Base-by-base conservation (phyloP, 2,329 filamentous ascomycete genomes). In the Onygenales sp. region DNA sequence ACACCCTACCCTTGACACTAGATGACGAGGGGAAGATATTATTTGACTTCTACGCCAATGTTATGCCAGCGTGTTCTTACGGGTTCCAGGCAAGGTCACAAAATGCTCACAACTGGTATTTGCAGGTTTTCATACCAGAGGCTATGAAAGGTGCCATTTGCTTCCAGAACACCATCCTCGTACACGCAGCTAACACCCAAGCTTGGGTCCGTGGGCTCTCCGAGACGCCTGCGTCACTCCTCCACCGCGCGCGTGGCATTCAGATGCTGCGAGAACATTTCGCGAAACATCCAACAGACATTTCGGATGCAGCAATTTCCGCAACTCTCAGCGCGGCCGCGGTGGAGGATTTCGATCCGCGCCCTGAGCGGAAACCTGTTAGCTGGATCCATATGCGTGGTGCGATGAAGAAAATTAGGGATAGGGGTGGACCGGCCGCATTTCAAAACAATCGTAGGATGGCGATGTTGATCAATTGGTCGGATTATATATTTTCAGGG, bases 381-480 rank as follows among this genome's bases (percentile, higher is more conserved):
- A 69, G 67, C 40, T 69, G 68, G 67, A 59, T 66, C n/a, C 69
- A 72, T 46, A 71, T 70, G 68, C 65, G 67, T 42, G 67, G 64
- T 17, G 70, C 68, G 10, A 61, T 65, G 39, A 62, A 67, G 51
- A 71, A 70, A 64, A 70, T 72, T 33, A 62, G 65, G 36, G 59
- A 62, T 6, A 64, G 70, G 33, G 69, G 69, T 6, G 70, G 70
- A 2, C 67, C 69, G 4, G 56, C 58, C 11, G 67, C 64, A 7
- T 69, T 72, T 50, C 58, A 63, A 34, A 62, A 69, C 40, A 70
- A 67, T 36, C 68, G 63, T 17, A 56, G 61, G 42, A 49, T 71
- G 42, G 67, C 65, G 3, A 71, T 69, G 66, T 55, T 72, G 47
- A 70, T 71, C 43, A 70, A 72, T 50, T 72, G 69, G 70, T 67